Base-by-base conservation (phyloP, 345 rosid genomes). In the Lumnitzera littorea region DNA sequence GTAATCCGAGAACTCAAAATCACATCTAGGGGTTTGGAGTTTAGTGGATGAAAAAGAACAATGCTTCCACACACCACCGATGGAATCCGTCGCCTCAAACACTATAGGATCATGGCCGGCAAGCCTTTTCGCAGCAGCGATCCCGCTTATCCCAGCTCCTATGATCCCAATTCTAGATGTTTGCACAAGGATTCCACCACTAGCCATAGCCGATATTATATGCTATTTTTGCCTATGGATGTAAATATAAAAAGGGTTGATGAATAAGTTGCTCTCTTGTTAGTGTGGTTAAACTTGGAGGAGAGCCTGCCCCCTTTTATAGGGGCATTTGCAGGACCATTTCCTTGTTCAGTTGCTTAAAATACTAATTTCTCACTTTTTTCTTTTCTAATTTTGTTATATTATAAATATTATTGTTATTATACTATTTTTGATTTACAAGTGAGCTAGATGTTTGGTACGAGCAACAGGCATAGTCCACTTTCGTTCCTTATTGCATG, bases 11-110 rank as follows among this genome's bases (percentile, higher is more conserved):
- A 89, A 92, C 77, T 92, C 96, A 51, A 85, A 92, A 67, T 75
- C 84, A 12, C 52, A 58, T 64, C 94, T 80, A 46, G 76, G 55
- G 16, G 96, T 85, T 62, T 92, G 98, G 48, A 92, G 89, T 62
- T 81, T 89, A 41, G 98, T 92, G 1, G 98, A 87, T 9, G 60
- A 54, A 62, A 79, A 89, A 53, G 89, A 78, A 64, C 98, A 89
- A 53, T 81, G 84, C 55, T 70, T 82, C 98, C 98, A 89, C 15
- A 92, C 94, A n/a, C 98, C 98, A 20, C 98, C 98, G 15, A 92
- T 60, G 1, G 84, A 83, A 65, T 78, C 82, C 13, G 83, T 75
- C 55, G 96, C 92, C 80, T 92, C 98, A 43, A 92, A 87, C 7
- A 92, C 76, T 0, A 78, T 62, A 0, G 98, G 96, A 60, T 73